Conservation (phyloP, 305 asterid species). For the Withania somnifera region DNA sequence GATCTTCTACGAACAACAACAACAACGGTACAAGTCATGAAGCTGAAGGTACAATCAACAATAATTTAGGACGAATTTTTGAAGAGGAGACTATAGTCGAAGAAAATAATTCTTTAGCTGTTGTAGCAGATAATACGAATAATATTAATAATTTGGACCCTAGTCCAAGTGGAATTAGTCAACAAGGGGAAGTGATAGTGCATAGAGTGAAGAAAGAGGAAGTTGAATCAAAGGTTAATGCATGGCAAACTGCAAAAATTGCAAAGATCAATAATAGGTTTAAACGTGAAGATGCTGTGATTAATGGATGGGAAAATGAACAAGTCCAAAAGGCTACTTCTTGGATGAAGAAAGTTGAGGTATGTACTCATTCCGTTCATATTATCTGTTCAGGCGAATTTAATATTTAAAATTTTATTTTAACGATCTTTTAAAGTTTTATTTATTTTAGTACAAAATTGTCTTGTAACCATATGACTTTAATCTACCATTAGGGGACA, state of each 20-base stretch:
- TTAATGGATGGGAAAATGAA: slow-evolving; percentile 79
- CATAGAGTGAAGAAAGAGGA: slow-evolving; percentile 80
- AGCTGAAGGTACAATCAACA: slow-evolving; percentile 10
- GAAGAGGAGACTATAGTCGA: slow-evolving; percentile 43
- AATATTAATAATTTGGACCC: slow-evolving; percentile 6
- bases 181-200: slow-evolving; percentile 24
- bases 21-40: slow-evolving; percentile 3
- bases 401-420: not conserved
- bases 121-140: slow-evolving; percentile 36
- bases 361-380: not conserved
- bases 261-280: slow-evolving; percentile 79
- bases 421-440: too few species aligned
- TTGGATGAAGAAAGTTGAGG: slow-evolving; percentile 97
- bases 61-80: slow-evolving; percentile 42
- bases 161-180: not conserved
- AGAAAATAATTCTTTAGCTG: slow-evolving; percentile 66
- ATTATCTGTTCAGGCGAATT: not conserved
- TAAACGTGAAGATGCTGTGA: slow-evolving; percentile 78
- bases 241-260: slow-evolving; percentile 84
- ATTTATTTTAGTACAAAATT: too few species aligned
- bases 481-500: not conserved
- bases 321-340: slow-evolving; percentile 72
- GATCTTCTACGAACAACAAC: slow-evolving; percentile 23
- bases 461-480: not conserved
- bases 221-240: slow-evolving; percentile 66